A percentile compares a stretch with the other conserved stretches of the same genome.
These are phyloP conservation scores for Chaetomiaceae sp. DNA, from an alignment of 2,329 filamentous ascomycete genomes.

Conservation along the genomic window DNA sequence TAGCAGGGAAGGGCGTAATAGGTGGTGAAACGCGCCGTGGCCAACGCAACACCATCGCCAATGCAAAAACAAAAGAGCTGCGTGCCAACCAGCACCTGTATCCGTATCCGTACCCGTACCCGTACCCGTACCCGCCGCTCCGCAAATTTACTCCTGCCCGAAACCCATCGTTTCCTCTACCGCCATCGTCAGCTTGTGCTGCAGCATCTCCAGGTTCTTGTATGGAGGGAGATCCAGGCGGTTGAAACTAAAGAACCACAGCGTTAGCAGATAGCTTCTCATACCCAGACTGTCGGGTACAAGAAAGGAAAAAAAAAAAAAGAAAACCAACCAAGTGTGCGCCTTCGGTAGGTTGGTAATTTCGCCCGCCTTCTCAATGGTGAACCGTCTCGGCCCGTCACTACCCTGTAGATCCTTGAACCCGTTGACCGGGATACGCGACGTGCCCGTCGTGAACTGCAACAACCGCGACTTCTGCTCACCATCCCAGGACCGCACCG, in stretches of 20 bases:
- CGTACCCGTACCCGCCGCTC: not conserved
- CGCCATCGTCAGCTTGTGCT: constrained; percentile 88
- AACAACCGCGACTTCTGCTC: constrained; percentile 95
- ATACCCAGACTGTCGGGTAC: not conserved
- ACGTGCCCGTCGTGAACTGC: constrained; percentile 96
- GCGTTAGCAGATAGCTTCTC: constrained; percentile 29
- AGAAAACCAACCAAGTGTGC: constrained; percentile 79
- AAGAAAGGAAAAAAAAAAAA: not conserved
- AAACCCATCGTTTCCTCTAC: constrained; percentile 99
- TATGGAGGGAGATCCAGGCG: constrained; percentile 92
- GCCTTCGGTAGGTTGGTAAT: constrained; percentile 88
- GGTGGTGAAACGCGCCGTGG: not conserved
- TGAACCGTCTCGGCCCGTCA: constrained; percentile 91
- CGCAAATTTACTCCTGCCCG: constrained; percentile 73
- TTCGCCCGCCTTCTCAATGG: constrained; percentile 96
- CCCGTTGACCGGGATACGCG: constrained; percentile 95
- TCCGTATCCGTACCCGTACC: not conserved
- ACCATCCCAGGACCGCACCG: constrained; percentile 92
- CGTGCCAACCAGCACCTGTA: not conserved
- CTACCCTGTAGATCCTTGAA: constrained; percentile 99
- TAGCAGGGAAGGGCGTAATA: not conserved
- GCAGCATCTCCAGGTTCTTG: constrained; percentile 78
- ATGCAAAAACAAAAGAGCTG: constrained; percentile 3
- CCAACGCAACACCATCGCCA: constrained; percentile 3
- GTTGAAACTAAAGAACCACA: constrained; percentile 76